Base-by-base conservation (phyloP, 73 alveolate genomes). In the Durusdinium trenchii region DNA sequence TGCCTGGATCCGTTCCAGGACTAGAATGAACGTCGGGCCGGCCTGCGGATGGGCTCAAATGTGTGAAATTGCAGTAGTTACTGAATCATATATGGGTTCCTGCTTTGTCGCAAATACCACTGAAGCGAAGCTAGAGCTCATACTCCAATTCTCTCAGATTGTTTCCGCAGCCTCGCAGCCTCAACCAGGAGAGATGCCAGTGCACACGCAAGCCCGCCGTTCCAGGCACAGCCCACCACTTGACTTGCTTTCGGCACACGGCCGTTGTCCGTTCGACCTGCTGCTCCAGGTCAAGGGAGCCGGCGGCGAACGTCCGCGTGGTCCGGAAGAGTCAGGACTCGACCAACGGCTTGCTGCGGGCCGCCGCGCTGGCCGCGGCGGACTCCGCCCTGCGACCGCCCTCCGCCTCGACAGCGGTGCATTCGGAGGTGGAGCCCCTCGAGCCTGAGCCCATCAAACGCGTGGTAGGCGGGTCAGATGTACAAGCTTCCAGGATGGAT, bases 1-100 rank as follows among this genome's bases (percentile, higher is more conserved):
- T 81, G 91, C 91, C 91, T 18, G 91, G 91, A 35, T 9, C 71
- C 36, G 50, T 81, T 9, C 91, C 91, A 81, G 91, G 91, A 81
- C n/a, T n/a, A n/a, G n/a, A n/a, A n/a, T n/a, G n/a, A n/a, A n/a
- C n/a, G n/a, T n/a, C n/a, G n/a, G n/a, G n/a, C n/a, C n/a, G n/a
- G n/a, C n/a, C n/a, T n/a, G n/a, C n/a, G n/a, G n/a, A n/a, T n/a
- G n/a, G n/a, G n/a, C n/a, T n/a, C n/a, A n/a, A n/a, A n/a, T n/a
- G n/a, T n/a, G n/a, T n/a, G n/a, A n/a, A n/a, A n/a, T n/a, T n/a
- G n/a, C n/a, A n/a, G n/a, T n/a, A n/a, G n/a, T n/a, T n/a, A n/a
- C n/a, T n/a, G n/a, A n/a, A n/a, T n/a, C n/a, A n/a, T n/a, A n/a
- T n/a, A n/a, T n/a, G n/a, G n/a, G n/a, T n/a, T n/a, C n/a, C n/a